A percentile compares a stretch with the other conserved stretches of the same genome.
Conservation (phyloP, 1,284 basidiomycete genomes). For the Fomitopsis palustris region DNA sequence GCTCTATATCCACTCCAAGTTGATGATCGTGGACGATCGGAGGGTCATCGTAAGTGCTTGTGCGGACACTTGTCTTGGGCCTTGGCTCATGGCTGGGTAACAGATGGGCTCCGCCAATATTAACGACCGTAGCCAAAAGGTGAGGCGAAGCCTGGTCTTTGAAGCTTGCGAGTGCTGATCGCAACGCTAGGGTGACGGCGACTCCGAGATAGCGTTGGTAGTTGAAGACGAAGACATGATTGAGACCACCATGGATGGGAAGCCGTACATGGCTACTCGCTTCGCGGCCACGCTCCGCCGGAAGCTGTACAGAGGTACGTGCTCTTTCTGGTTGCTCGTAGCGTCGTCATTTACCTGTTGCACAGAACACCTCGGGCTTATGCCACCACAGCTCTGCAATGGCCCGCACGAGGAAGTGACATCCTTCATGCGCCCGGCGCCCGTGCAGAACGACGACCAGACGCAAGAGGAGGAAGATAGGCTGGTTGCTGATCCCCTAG, state of each 20-base stretch:
- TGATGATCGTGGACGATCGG: slow-evolving; percentile 93
- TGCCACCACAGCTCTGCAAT: slow-evolving; percentile 53
- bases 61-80: not conserved
- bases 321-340: not conserved
- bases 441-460: slow-evolving; percentile 66
- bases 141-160: slow-evolving; percentile 15
- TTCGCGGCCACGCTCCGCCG: slow-evolving; percentile 80
- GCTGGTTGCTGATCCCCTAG: slow-evolving; percentile 78
- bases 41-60: slow-evolving; percentile 69
- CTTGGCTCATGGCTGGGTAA: slow-evolving; percentile 1
- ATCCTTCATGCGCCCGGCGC: slow-evolving; percentile 79
- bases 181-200: slow-evolving; percentile 70
- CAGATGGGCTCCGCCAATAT: slow-evolving; percentile 88
- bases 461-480: slow-evolving; percentile 55
- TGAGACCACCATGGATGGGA: slow-evolving; percentile 75
- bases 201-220: slow-evolving; percentile 90
- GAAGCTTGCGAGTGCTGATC: not conserved
- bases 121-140: slow-evolving; percentile 83
- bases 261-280: slow-evolving; percentile 61
- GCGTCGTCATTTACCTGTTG: not conserved
- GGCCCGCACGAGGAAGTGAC: slow-evolving; percentile 39
- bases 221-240: slow-evolving; percentile 86
- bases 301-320: slow-evolving; percentile 62
- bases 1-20: slow-evolving; percentile 76
- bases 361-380: slow-evolving; percentile 86